Evolutionary conservation across 31 red algal genomes (phyloP).

Genomic region (Porphyra umbilicalis): DNA sequence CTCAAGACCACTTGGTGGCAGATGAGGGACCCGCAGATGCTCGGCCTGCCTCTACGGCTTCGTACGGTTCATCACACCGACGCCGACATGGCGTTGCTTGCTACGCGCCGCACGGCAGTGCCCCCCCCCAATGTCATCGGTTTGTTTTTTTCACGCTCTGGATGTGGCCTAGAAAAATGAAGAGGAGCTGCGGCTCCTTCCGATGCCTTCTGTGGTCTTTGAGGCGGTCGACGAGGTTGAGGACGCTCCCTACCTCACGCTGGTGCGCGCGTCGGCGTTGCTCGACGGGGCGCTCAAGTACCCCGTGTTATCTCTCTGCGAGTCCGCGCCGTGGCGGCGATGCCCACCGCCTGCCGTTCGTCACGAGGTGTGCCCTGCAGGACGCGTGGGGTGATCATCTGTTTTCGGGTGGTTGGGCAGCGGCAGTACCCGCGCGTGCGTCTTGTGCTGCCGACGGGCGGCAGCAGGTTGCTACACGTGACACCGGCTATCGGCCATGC

Average conservation of each 20-base stretch:
- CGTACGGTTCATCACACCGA: background rate
- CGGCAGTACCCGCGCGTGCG: background rate
- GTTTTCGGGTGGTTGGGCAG: background rate
- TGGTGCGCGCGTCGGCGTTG: background rate
- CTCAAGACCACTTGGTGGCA: background rate
- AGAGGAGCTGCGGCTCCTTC: background rate
- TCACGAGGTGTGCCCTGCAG: background rate
- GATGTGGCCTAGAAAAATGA: background rate
- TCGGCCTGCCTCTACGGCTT: background rate
- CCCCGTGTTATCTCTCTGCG: background rate
- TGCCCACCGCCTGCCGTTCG: background rate
- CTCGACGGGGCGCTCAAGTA: background rate
- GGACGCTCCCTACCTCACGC: background rate
- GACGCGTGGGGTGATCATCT: background rate
- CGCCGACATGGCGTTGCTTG: background rate
- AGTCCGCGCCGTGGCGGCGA: background rate
- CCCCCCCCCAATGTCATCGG: background rate
- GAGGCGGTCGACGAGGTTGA: background rate
- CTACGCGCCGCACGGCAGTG: background rate
- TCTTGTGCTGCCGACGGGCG: background rate
- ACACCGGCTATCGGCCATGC: no score
- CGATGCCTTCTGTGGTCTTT: background rate
- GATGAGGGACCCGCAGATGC: background rate
- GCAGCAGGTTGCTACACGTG: background rate
- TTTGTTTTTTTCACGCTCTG: background rate